Conservation (phyloP, 768 basidiomycete genomes). For the Mycena maculata region DNA sequence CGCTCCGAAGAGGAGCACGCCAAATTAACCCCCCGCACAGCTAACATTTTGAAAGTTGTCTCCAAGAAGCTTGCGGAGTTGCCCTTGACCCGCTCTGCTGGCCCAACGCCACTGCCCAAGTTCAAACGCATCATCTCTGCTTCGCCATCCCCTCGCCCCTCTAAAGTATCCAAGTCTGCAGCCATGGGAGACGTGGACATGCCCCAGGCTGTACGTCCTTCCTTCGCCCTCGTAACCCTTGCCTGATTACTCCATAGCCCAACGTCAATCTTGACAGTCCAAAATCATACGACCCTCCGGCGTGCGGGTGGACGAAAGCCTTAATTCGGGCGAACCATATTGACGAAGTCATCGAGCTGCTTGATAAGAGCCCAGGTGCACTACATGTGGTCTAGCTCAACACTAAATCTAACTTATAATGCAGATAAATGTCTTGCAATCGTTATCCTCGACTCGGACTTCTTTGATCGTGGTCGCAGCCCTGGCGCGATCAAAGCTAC, state of each 20-base stretch:
- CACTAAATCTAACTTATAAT: not conserved
- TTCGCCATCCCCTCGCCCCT: no score
- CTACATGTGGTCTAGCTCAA: not conserved
- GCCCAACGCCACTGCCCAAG: no score
- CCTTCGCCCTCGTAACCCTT: no score
- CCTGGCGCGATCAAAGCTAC: not conserved
- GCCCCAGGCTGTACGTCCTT: no score
- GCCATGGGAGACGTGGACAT: no score
- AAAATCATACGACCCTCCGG: not conserved
- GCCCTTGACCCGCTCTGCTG: no score
- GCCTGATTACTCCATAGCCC: not conserved
- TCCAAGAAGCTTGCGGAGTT: no score
- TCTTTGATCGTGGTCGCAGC: not conserved
- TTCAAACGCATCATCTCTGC: no score
- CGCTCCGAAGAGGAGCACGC: no score
- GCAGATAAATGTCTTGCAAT: not conserved
- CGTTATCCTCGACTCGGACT: conserved; percentile 1
- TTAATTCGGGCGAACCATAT: not conserved
- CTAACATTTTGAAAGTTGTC: no score
- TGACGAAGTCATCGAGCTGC: not conserved
- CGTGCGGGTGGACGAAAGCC: not conserved
- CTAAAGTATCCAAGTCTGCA: no score
- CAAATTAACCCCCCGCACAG: no score
- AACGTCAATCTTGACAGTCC: not conserved
- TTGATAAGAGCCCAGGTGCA: not conserved